These are phyloP conservation scores for Fusarium solani-melongenae DNA, from an alignment of 2,329 filamentous ascomycete genomes.

Conservation along the genomic window DNA sequence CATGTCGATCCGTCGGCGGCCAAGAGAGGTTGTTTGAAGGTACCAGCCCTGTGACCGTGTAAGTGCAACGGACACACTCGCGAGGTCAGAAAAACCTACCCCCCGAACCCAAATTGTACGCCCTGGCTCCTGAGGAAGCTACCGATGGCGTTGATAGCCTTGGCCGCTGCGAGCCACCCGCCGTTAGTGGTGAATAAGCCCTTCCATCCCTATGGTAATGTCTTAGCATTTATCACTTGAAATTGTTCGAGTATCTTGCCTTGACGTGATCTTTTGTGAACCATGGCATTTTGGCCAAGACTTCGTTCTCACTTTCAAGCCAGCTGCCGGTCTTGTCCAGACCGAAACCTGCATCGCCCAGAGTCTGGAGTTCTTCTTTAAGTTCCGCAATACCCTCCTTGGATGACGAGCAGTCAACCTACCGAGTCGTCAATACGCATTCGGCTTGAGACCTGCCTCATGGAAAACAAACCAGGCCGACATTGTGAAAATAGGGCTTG, in stretches of 20 bases:
- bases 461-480: slow-evolving; percentile 5
- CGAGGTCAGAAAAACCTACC: neutral
- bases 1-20: slow-evolving; percentile 1
- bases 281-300: neutral
- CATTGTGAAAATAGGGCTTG: slow-evolving; percentile 9
- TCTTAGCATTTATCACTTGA: neutral
- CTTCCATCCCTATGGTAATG: slow-evolving; percentile 5
- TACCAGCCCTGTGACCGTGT: neutral
- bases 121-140: slow-evolving; percentile 1
- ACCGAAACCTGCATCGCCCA: neutral
- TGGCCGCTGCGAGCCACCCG: slow-evolving; percentile 12
- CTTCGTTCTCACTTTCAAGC: slow-evolving; percentile 3
- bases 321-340: slow-evolving; percentile 4
- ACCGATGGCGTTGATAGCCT: slow-evolving; percentile 12
- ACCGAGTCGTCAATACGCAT: neutral
- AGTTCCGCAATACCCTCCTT: neutral
- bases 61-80: neutral
- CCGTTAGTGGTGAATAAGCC: neutral
- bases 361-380: neutral
- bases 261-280: slow-evolving; percentile 9
- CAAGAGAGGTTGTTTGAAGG: slow-evolving; percentile 2
- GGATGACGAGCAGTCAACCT: slow-evolving; percentile 11
- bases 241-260: neutral
- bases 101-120: slow-evolving; percentile 7
- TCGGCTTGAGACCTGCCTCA: neutral